phyloP scores from a whole-genome alignment of 2,329 filamentous ascomycete species.

The Lizonia empirigonia region DNA sequence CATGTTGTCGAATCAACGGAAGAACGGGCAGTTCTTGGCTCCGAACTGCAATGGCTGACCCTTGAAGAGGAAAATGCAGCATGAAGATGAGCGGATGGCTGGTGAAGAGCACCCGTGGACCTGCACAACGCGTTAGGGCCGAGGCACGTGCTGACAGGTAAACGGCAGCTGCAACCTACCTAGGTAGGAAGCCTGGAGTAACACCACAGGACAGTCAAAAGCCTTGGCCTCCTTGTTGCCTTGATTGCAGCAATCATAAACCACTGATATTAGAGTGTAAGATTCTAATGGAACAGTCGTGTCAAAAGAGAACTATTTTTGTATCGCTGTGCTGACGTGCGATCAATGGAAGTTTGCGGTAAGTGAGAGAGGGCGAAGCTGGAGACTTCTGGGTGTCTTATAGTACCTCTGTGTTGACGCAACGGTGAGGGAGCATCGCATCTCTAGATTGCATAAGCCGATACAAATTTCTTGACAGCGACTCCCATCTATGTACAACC shows the following conservation, averaged over 20 bases:
- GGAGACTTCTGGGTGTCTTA: no score
- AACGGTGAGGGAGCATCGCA: no score
- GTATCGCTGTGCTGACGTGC: no score
- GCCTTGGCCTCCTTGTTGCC: no score
- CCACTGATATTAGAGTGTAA: no score
- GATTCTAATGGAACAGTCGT: no score
- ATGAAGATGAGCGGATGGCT: background rate
- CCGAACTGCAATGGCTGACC: background rate
- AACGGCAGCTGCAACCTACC: background rate
- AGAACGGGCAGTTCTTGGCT: background rate
- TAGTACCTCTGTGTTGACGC: no score
- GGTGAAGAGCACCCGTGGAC: background rate
- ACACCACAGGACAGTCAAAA: background rate
- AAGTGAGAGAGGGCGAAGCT: no score
- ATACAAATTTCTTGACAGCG: background rate
- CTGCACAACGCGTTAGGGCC: background rate
- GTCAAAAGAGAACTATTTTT: no score
- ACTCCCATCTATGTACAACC: constrained; percentile 7
- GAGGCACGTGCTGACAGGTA: background rate
- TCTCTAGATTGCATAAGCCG: background rate
- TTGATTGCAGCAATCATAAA: no score
- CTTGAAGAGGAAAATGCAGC: background rate
- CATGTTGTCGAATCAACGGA: background rate
- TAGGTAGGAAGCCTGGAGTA: background rate
- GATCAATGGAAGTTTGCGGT: no score